Base-by-base conservation (phyloP, 192 early-diverging fungal species). In the Backusella morwellensis region DNA sequence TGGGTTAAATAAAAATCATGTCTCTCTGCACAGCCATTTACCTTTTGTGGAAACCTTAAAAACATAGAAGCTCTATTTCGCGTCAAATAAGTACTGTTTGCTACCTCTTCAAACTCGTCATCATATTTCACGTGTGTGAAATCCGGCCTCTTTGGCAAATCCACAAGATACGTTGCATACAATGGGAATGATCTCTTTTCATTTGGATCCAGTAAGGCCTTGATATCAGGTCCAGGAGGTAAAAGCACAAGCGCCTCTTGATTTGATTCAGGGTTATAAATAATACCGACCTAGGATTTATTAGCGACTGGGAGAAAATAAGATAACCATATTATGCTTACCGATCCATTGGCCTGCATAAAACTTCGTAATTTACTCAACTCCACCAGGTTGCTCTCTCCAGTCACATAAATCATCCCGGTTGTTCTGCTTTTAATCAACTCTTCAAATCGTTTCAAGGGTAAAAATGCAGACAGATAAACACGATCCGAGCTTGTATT, bases 1-100 rank as follows among this genome's bases (percentile, higher is more conserved):
- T 41, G 6, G 23, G 21, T 32, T 70, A 70, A 23, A 70, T 56
- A 56, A 56, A 56, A n/a, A 21, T 0, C 54, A 21, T 56, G 6
- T 32, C 32, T 32, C 32, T 32, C 32, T 32, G 32, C 32, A 32
- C 32, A 32, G 2, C 54, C 11, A 69, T 26, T n/a, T 70, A 70
- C 68, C 36, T 70, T 21, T 36, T 40, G n/a, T 23, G 68, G 68
- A 36, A 70, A 23, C 21, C 26, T 70, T 70, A 70, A 41, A 70
- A 23, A 70, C 19, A 6, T 15, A 2, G 12, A 23, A 23, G 23
- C 68, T 9, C n/a, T 40, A 41, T 21, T 63, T 14, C 9, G 12
- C 14, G 56, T 63, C 21, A 63, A 63, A 63, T 12, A 29, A 63
- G 7, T 8, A 14, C 12, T 8, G 4, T 2, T 11, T 29, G 2